Evolutionary conservation across 345 rosid species (phyloP).

Genomic region (Eucalyptus pauciflora): DNA sequence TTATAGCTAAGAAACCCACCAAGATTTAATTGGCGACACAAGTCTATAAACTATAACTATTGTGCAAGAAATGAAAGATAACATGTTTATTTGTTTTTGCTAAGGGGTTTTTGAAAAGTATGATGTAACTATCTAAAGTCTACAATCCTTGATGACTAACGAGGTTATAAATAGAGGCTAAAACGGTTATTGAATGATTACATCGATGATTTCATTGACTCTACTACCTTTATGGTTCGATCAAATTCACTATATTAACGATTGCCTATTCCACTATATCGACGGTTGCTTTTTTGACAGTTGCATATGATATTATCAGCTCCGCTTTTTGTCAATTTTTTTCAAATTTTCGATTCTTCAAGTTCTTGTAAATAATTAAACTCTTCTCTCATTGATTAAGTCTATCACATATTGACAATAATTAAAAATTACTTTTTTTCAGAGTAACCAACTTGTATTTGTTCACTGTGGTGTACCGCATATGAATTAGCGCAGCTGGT

Average conservation of each 20-base stretch:
- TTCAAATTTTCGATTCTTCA: no score
- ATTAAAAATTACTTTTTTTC: no score
- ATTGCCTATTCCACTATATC: no score
- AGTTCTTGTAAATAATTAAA: no score
- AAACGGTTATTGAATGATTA: background rate
- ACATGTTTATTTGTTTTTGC: background rate
- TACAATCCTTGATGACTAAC: no score
- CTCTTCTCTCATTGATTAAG: background rate
- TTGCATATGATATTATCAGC: background rate
- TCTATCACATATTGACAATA: background rate
- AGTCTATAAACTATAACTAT: background rate
- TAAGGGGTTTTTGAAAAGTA: background rate
- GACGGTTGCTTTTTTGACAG: no score
- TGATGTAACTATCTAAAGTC: no score
- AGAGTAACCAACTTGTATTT: background rate
- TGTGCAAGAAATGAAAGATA: background rate
- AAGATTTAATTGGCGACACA: background rate
- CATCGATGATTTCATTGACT: accelerated
- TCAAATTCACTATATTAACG: no score
- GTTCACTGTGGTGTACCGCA: background rate
- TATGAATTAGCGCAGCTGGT: background rate
- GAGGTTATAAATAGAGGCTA: background rate
- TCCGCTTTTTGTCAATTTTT: background rate
- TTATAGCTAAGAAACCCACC: background rate
- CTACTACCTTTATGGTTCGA: background rate